phyloP scores from a whole-genome alignment of 371 early-diverging fungal species.

The Mortierella sp. region DNA sequence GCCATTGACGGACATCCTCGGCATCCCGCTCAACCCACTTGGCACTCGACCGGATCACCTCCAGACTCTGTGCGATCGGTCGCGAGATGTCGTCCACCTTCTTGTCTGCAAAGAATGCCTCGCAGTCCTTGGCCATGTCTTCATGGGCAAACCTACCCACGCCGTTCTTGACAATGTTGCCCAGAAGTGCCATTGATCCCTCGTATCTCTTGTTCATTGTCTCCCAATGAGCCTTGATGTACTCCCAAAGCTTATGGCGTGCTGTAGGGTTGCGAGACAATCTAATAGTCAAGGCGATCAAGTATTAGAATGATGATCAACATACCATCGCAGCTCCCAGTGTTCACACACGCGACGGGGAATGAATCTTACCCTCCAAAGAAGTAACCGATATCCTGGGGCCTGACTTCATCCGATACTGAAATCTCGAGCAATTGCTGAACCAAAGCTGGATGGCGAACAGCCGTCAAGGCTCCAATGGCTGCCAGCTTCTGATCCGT shows the following conservation, averaged over 20 bases:
- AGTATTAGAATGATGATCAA: too few relatives aligned
- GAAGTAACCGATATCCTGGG: conserved; percentile 77
- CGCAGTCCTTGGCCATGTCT: conserved; percentile 76
- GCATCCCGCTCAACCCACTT: conserved; percentile 85
- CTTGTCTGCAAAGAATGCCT: conserved; percentile 79
- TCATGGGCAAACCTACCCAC: conserved; percentile 76
- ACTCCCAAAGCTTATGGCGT: conserved; percentile 82
- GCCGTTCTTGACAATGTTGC: conserved; percentile 73
- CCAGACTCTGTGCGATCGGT: conserved; percentile 86
- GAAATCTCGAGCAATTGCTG: conserved; percentile 68
- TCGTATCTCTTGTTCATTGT: conserved; percentile 73
- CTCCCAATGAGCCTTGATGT: conserved; percentile 80
- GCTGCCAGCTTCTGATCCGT: conserved; percentile 83
- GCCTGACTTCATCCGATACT: conserved; percentile 74
- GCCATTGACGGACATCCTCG: conserved; percentile 80
- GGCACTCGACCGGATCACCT: conserved; percentile 79
- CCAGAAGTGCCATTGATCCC: conserved; percentile 80
- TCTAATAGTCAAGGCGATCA: too few relatives aligned
- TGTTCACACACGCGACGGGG: too few relatives aligned
- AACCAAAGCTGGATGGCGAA: conserved; percentile 75
- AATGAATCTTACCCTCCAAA: too few relatives aligned
- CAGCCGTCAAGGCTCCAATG: conserved; percentile 68
- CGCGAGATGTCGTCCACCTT: conserved; percentile 79
- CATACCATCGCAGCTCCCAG: too few relatives aligned
- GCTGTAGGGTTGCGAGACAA: conserved; percentile 67